Conservation (phyloP, 2,329 filamentous ascomycete species). For the Neophaeococcomyces aloes region DNA sequence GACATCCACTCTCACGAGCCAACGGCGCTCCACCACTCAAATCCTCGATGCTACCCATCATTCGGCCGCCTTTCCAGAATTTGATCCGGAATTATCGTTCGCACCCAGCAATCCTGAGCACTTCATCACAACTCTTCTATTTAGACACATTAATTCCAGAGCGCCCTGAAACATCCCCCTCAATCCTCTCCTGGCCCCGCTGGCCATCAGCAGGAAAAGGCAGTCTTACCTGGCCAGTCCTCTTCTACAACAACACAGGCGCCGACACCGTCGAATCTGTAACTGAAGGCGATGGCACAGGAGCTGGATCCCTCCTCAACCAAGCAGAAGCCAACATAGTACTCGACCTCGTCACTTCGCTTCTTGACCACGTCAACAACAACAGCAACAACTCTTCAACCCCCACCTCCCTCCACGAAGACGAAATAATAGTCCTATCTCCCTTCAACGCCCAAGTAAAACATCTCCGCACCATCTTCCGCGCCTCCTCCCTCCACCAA, state of each 20-base stretch:
- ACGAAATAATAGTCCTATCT: conserved; percentile 35
- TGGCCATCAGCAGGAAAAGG: conserved; percentile 27
- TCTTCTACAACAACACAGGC: conserved; percentile 31
- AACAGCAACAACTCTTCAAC: background rate
- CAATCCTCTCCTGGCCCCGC: conserved; percentile 23
- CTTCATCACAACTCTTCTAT: conserved; percentile 35
- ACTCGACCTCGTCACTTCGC: conserved; percentile 11
- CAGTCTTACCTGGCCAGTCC: conserved; percentile 28
- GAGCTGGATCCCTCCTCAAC: conserved; percentile 19
- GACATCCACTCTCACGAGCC: conserved; percentile 32
- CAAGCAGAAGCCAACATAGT: conserved; percentile 16
- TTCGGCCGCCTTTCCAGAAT: conserved; percentile 35
- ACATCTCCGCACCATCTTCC: conserved; percentile 29
- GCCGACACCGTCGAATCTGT: conserved; percentile 34
- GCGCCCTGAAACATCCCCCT: conserved; percentile 17
- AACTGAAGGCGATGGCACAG: conserved; percentile 24
- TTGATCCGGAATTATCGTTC: conserved; percentile 39
- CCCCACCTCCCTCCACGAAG: conserved; percentile 13
- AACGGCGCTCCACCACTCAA: conserved; percentile 15
- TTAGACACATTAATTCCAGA: conserved; percentile 36
- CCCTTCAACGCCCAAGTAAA: conserved; percentile 38
- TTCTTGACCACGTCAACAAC: conserved; percentile 23
- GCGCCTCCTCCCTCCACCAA: conserved; percentile 25
- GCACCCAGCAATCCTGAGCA: conserved; percentile 35
- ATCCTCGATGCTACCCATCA: conserved; percentile 30